phyloP scores from a whole-genome alignment of 2,329 filamentous ascomycete species.

The Aschersonia sp. region DNA sequence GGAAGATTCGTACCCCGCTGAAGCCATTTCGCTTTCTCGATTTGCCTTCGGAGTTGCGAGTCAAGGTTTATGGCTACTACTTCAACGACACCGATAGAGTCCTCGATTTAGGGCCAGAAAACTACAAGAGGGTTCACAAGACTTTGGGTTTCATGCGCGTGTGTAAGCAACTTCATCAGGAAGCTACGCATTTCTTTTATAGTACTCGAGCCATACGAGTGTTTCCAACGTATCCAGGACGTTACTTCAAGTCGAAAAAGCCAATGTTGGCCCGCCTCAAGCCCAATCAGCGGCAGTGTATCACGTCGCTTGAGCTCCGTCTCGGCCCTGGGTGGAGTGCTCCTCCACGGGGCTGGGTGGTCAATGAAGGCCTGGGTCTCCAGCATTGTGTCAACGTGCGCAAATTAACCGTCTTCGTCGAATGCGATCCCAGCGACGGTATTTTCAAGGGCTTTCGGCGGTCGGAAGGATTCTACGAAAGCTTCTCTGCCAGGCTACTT shows the following conservation, averaged over 20 bases:
- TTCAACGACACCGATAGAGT: conserved; percentile 39
- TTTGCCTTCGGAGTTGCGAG: conserved; percentile 54
- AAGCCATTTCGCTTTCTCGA: conserved; percentile 49
- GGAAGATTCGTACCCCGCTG: conserved; percentile 17
- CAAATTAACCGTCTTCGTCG: conserved; percentile 51
- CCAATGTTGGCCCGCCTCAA: conserved; percentile 55
- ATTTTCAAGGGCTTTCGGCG: conserved; percentile 55
- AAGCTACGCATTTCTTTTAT: conserved; percentile 54
- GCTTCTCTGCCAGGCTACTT: conserved; percentile 46
- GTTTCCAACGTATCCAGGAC: conserved; percentile 49
- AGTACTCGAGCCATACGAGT: conserved; percentile 46
- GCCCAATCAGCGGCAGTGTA: conserved; percentile 38
- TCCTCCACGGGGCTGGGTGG: conserved; percentile 56
- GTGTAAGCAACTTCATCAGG: conserved; percentile 44
- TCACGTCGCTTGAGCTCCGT: conserved; percentile 54
- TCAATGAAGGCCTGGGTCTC: conserved; percentile 50
- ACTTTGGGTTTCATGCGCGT: conserved; percentile 46
- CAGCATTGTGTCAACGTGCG: conserved; percentile 44
- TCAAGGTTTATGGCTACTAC: conserved; percentile 52
- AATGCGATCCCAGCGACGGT: conserved; percentile 55
- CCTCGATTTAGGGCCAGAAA: conserved; percentile 52
- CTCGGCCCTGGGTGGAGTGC: conserved; percentile 60
- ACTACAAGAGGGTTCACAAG: conserved; percentile 46
- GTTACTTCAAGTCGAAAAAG: conserved; percentile 59
- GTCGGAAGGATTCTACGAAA: conserved; percentile 54